phyloP scores from a whole-genome alignment of 2,329 filamentous ascomycete genomes.

The Tothia fuscella region DNA sequence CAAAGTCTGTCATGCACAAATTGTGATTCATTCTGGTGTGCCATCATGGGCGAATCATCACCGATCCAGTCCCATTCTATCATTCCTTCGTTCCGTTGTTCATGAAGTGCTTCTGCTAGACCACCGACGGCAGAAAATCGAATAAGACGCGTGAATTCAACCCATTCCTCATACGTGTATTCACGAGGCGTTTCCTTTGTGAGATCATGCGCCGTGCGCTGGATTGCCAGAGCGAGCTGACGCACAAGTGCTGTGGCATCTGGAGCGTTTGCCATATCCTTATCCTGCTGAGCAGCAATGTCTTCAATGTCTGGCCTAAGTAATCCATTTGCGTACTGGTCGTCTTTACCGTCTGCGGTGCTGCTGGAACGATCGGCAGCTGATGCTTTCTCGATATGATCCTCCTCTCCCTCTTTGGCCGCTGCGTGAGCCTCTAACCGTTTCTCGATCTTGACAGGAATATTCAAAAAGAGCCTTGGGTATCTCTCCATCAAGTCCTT shows the following conservation, averaged over 20 bases:
- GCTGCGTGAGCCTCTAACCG: constrained; percentile 8
- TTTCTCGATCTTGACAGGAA: constrained; percentile 3
- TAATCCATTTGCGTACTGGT: background rate
- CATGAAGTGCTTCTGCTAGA: background rate
- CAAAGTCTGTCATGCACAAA: constrained; percentile 9
- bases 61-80: constrained; percentile 11
- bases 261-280: background rate
- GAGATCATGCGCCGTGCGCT: constrained; percentile 4
- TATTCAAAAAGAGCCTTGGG: background rate
- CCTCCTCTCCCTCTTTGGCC: constrained; percentile 9
- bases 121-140: constrained; percentile 5
- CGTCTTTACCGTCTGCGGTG: background rate
- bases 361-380: background rate
- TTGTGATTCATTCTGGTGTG: constrained; percentile 4
- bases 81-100: constrained; percentile 6
- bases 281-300: background rate
- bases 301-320: background rate
- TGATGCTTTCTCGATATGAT: constrained; percentile 7
- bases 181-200: background rate
- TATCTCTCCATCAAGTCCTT: background rate
- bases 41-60: constrained; percentile 11
- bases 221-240: constrained; percentile 9
- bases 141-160: constrained; percentile 9
- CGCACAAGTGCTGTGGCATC: constrained; percentile 7
- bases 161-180: constrained; percentile 11